A percentile compares a stretch with the other conserved stretches of the same genome.
Conservation (phyloP, 2,329 filamentous ascomycete species). For the Pseudogymnoascus sp. region DNA sequence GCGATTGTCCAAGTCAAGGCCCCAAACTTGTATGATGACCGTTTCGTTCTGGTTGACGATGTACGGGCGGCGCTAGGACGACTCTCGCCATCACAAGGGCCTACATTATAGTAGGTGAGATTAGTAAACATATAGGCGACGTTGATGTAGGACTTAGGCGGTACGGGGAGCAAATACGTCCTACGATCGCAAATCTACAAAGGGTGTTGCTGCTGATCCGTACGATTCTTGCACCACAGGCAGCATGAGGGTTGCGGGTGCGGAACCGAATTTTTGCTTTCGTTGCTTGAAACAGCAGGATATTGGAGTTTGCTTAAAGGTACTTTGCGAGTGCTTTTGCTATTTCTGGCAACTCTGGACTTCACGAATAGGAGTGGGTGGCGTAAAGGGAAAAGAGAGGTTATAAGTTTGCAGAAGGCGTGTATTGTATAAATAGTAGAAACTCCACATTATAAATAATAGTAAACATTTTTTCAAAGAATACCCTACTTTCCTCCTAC, state of each 20-base stretch:
- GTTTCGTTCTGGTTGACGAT: slow-evolving; percentile 15
- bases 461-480: neutral
- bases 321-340: slow-evolving; percentile 28
- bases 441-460: neutral
- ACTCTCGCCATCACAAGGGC: slow-evolving; percentile 33
- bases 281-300: slow-evolving; percentile 30
- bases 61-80: slow-evolving; percentile 38
- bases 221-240: slow-evolving; percentile 35
- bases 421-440: neutral
- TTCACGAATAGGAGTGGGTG: slow-evolving; percentile 31
- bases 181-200: slow-evolving; percentile 23
- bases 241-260: slow-evolving; percentile 36
- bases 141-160: slow-evolving; percentile 26
- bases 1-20: slow-evolving; percentile 33
- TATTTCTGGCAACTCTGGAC: slow-evolving; percentile 23
- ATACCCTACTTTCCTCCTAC: neutral
- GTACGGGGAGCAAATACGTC: slow-evolving; percentile 32
- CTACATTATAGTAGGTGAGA: slow-evolving; percentile 39
- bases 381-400: slow-evolving; percentile 13
- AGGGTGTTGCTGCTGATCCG: slow-evolving; percentile 26
- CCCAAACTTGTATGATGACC: slow-evolving; percentile 25
- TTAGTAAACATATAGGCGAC: slow-evolving; percentile 25
- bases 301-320: slow-evolving; percentile 26
- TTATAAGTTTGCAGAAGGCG: neutral
- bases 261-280: slow-evolving; percentile 35